Evolutionary conservation across 192 early-diverging fungal genomes (phyloP).

Genomic region (Funneliformis mosseae): DNA sequence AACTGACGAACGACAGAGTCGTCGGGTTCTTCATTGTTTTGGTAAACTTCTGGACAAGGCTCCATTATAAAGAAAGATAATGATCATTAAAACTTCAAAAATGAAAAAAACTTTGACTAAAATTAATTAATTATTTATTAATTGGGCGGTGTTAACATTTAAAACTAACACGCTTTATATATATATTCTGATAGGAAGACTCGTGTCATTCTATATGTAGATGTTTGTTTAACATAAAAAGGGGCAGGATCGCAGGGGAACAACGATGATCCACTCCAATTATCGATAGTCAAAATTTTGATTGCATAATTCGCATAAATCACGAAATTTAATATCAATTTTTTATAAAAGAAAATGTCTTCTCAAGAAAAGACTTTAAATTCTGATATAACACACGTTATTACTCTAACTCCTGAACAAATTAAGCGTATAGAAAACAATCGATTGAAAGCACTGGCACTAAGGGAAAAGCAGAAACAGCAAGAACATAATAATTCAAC

Average conservation of each 20-base stretch:
- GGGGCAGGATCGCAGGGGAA: too few relatives aligned
- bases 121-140: background rate
- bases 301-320: background rate
- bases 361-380: background rate
- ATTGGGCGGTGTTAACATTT: too few relatives aligned
- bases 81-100: background rate
- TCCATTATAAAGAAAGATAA: conserved; percentile 13
- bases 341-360: background rate
- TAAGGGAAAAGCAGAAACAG: background rate
- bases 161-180: too few relatives aligned
- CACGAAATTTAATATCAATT: background rate
- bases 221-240: too few relatives aligned
- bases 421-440: conserved; percentile 26
- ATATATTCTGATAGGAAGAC: too few relatives aligned
- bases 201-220: too few relatives aligned
- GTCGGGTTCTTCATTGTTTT: conserved; percentile 28
- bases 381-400: background rate
- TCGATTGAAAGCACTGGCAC: conserved; percentile 12
- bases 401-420: background rate
- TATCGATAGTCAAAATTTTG: too few relatives aligned
- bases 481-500: background rate
- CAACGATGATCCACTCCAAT: too few relatives aligned
- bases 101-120: background rate
- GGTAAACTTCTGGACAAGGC: conserved; percentile 7
- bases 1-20: conserved; percentile 49